Evolutionary conservation across 2,329 filamentous ascomycete species (phyloP), one percentile per base, ranked within the genome.

Genomic region (Cladophialophora exuberans): DNA sequence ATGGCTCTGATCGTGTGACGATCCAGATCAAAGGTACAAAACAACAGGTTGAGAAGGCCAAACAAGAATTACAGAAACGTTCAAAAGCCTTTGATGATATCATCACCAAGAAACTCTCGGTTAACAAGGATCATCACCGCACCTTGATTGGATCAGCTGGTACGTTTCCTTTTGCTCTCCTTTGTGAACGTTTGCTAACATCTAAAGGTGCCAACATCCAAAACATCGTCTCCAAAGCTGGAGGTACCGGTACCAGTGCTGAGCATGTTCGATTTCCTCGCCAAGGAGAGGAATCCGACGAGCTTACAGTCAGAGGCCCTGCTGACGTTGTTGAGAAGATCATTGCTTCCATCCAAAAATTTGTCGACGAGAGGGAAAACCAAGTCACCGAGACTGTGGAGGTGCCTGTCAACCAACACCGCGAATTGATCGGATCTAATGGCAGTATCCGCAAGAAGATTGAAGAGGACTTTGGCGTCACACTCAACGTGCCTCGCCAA

Each of bases 201-300:
- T 26, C 25, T 17, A n/a, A 54, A 93, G 90, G 92, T 65, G 80
- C 89, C 39, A 94, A 87, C 67, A 86, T 99, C 55, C 89, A 89
- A 59, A 86, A 89, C 59, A 91, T 99, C 58, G 89, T 99, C 52
- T 79, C 88, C 50, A 84, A 89, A 65, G 92, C 94, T 42, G 95
- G 94, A 60, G 95, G 94, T 7, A 91, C 92, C 31, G 88, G 91
- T 64, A 92, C 96, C 68, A 84, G 87, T 60, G 89, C 91, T 47
- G 89, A 93, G 60, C 90, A 93, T 66, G 90, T 99, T 57, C 91
- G 93, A 71, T 97, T 99, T 79, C 94, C 94, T 54, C 91, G 92
- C 70, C 86, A 89, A 62, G 92, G 96, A 54, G 83, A 87, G 48
- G 86, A 88, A 57, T 90, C 89, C 39, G 90, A 88, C 67, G 83